Conservation (phyloP, 2,329 filamentous ascomycete genomes). For the Penicillium vulpinum region DNA sequence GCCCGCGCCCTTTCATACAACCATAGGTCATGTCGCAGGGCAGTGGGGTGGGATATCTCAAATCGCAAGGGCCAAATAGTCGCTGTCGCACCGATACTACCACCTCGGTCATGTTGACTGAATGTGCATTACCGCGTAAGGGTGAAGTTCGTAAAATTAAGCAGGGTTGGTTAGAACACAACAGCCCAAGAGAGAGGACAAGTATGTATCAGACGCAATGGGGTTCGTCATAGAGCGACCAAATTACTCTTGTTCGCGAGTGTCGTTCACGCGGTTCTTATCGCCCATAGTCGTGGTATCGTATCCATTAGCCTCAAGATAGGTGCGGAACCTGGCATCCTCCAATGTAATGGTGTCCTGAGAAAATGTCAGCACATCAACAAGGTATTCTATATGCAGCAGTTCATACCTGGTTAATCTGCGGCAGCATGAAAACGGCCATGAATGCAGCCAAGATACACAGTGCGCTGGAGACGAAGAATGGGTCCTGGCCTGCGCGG, state of each 20-base stretch:
- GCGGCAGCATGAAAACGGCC: constrained; percentile 67
- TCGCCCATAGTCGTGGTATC: constrained; percentile 64
- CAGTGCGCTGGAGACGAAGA: constrained; percentile 77
- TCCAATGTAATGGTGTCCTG: constrained; percentile 80
- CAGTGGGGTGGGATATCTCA: background rate
- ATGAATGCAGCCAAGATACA: constrained; percentile 73
- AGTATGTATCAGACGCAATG: background rate
- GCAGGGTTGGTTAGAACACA: background rate
- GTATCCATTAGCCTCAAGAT: constrained; percentile 72
- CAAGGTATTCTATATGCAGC: background rate
- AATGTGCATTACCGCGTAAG: constrained; percentile 15
- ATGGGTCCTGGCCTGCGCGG: constrained; percentile 76
- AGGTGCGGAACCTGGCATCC: constrained; percentile 72
- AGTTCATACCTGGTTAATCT: constrained; percentile 60
- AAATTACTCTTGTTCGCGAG: background rate
- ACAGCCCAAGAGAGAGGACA: background rate
- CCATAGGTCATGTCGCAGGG: constrained; percentile 2
- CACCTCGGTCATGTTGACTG: background rate
- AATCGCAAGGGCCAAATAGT: constrained; percentile 14
- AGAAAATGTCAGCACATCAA: constrained; percentile 22
- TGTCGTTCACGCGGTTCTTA: constrained; percentile 13
- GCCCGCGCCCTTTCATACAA: constrained; percentile 3
- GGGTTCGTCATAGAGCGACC: background rate
- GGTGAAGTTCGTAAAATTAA: background rate
- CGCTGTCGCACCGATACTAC: constrained; percentile 8